Evolutionary conservation across 495 filamentous ascomycete species (phyloP).

Genomic region (Acidiella bohemica): DNA sequence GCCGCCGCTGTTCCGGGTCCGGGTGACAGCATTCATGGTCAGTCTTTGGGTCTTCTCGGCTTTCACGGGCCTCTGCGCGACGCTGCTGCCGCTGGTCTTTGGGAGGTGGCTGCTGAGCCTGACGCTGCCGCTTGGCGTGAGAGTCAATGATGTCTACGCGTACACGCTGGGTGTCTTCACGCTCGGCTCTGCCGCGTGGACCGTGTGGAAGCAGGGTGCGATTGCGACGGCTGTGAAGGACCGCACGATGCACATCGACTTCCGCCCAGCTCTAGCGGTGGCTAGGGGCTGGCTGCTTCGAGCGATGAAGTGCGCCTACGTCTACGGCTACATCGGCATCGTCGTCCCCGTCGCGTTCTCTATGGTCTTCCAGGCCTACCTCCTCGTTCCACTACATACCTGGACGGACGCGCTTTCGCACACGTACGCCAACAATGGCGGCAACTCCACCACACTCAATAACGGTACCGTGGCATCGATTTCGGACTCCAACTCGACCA

Average conservation of each 20-base stretch:
- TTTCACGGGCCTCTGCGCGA: slow-evolving; percentile 75
- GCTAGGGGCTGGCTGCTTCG: slow-evolving; percentile 9
- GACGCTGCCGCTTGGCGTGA: slow-evolving; percentile 50
- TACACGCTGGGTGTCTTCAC: slow-evolving; percentile 79
- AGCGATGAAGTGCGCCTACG: slow-evolving; percentile 46
- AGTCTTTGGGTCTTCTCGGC: slow-evolving; percentile 91
- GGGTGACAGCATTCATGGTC: slow-evolving; percentile 74
- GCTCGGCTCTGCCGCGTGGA: slow-evolving; percentile 51
- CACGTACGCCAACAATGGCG: neutral
- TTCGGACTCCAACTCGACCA: neutral
- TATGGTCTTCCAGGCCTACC: slow-evolving; percentile 71
- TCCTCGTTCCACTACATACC: slow-evolving; percentile 79
- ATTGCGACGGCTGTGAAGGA: neutral
- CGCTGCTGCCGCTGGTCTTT: slow-evolving; percentile 70
- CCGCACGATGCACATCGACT: slow-evolving; percentile 11
- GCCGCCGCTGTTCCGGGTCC: slow-evolving; percentile 67
- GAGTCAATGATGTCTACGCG: slow-evolving; percentile 90
- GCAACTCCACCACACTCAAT: neutral
- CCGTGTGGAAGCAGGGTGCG: slow-evolving; percentile 20
- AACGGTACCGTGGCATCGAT: neutral
- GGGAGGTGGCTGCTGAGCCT: slow-evolving; percentile 62
- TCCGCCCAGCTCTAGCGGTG: slow-evolving; percentile 1
- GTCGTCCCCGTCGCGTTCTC: slow-evolving; percentile 75
- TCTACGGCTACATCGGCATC: slow-evolving; percentile 54
- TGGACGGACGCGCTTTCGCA: slow-evolving; percentile 38